Base-by-base conservation (phyloP, 2,329 filamentous ascomycete species). In the Cladosporium oxysporum region DNA sequence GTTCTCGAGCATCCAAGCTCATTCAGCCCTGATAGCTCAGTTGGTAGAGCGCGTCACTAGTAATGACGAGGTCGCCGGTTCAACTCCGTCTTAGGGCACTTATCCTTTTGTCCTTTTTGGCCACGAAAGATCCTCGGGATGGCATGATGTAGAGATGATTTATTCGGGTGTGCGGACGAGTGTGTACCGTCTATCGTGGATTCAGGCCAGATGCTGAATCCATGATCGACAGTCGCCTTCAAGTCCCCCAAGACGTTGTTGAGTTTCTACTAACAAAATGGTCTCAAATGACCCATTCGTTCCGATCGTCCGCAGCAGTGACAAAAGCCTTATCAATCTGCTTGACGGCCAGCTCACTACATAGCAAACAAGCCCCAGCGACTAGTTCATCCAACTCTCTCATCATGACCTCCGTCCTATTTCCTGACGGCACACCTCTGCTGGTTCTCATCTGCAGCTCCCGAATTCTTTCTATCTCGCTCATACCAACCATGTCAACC, bases 21-120 rank as follows among this genome's bases (percentile, higher is more conserved):
- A 6, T 57, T 21, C 52, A 58, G 61, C 61, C 61, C 61, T 63
- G 61, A 63, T 63, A 63, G 61, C 61, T 63, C 61, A 63, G 61
- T 63, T 63, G 61, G 61, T 63, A 63, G 61, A 63, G 61, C 61
- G 61, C 61, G 61, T 63, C 61, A 63, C 61, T 63, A 63, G 61
- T 63, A 63, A 63, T 63, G 61, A 63, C 61, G 61, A 63, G 61
- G 61, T 63, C 61, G 61, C 61, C 61, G 61, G 61, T 63, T 63
- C 61, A 47, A 63, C 50, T 63, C 61, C 61, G 61, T 63, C 61
- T 63, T 63, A 63, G 61, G 61, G 61, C 61, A 63, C 41, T 33
- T 0, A 44, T 29, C 16, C 26, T 63, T 63, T 63, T 47, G 50
- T 37, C 35, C 49, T 63, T 57, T 57, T 41, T n/a, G 18, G 11